Evolutionary conservation across 2,329 filamentous ascomycete species (phyloP).

Genomic region (Juglanconis sp.): DNA sequence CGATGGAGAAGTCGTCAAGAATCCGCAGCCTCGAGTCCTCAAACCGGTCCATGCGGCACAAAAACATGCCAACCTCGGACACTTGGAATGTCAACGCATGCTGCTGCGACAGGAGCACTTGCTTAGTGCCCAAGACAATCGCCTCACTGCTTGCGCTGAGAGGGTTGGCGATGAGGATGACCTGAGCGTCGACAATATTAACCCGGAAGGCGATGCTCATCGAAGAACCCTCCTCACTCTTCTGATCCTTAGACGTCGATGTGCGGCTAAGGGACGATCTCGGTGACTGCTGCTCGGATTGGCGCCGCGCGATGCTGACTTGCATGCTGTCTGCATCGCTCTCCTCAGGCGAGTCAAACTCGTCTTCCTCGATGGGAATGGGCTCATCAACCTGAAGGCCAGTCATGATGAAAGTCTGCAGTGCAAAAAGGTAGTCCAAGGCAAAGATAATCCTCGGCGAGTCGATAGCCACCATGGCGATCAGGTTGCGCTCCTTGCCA

Average conservation of each 20-base stretch:
- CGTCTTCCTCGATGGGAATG: constrained; percentile 41
- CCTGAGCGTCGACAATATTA: constrained; percentile 92
- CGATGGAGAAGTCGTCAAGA: constrained; percentile 92
- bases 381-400: constrained; percentile 66
- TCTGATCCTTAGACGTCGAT: constrained; percentile 2
- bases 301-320: constrained; percentile 32
- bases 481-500: constrained; percentile 74
- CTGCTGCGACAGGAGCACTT: constrained; percentile 88
- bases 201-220: constrained; percentile 85
- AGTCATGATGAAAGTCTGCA: constrained; percentile 77
- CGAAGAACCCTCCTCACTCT: constrained; percentile 36
- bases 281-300: constrained; percentile 34
- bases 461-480: constrained; percentile 89
- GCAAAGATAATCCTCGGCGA: constrained; percentile 94
- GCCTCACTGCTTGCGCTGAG: constrained; percentile 87
- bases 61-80: constrained; percentile 93
- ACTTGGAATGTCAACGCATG: constrained; percentile 92
- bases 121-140: constrained; percentile 91
- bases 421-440: constrained; percentile 88
- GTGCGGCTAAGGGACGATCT: constrained; percentile 21
- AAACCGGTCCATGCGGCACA: constrained; percentile 97
- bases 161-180: constrained; percentile 95
- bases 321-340: constrained; percentile 59
- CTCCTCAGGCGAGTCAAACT: constrained; percentile 47
- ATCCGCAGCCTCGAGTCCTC: constrained; percentile 87